Evolutionary conservation across 2,329 filamentous ascomycete species (phyloP).

Genomic region (Aspergillus pseudonomiae): DNA sequence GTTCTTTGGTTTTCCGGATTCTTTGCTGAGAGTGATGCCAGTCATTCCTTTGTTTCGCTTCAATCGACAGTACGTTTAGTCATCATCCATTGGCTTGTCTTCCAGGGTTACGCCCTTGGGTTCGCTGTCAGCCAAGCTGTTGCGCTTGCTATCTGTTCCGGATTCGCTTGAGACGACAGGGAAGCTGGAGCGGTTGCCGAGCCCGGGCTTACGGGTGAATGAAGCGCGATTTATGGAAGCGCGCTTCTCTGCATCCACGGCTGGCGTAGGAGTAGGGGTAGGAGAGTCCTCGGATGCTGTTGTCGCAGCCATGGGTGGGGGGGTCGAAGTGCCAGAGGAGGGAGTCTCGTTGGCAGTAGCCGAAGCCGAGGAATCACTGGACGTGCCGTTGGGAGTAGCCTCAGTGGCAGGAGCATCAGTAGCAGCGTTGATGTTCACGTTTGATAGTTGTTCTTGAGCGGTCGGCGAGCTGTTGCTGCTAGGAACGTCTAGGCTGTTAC

Average conservation of each 20-base stretch:
- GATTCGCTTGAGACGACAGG: slow-evolving; percentile 25
- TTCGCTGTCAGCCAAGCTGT: slow-evolving; percentile 42
- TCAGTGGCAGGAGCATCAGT: slow-evolving; percentile 43
- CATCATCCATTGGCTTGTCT: slow-evolving; percentile 77
- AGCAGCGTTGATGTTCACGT: slow-evolving; percentile 25
- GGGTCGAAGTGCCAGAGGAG: slow-evolving; percentile 31
- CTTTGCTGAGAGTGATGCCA: neutral
- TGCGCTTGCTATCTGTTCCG: slow-evolving; percentile 37
- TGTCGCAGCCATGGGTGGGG: slow-evolving; percentile 29
- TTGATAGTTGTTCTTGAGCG: slow-evolving; percentile 35
- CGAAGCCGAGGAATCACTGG: slow-evolving; percentile 35
- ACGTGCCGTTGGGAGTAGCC: slow-evolving; percentile 47
- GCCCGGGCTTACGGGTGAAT: slow-evolving; percentile 53
- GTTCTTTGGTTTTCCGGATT: neutral
- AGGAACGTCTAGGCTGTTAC: slow-evolving; percentile 81
- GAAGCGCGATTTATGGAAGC: slow-evolving; percentile 64
- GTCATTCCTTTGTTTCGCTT: neutral
- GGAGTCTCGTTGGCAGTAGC: slow-evolving; percentile 25
- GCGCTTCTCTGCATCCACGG: slow-evolving; percentile 59
- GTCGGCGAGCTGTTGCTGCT: slow-evolving; percentile 55
- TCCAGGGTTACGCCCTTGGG: slow-evolving; percentile 65
- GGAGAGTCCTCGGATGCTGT: slow-evolving; percentile 38
- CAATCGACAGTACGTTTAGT: slow-evolving; percentile 4
- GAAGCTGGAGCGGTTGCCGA: slow-evolving; percentile 46
- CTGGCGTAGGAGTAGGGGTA: slow-evolving; percentile 36